These are phyloP conservation scores for Teratosphaeria destructans DNA, from an alignment of 2,329 filamentous ascomycete species.

Conservation along the genomic window DNA sequence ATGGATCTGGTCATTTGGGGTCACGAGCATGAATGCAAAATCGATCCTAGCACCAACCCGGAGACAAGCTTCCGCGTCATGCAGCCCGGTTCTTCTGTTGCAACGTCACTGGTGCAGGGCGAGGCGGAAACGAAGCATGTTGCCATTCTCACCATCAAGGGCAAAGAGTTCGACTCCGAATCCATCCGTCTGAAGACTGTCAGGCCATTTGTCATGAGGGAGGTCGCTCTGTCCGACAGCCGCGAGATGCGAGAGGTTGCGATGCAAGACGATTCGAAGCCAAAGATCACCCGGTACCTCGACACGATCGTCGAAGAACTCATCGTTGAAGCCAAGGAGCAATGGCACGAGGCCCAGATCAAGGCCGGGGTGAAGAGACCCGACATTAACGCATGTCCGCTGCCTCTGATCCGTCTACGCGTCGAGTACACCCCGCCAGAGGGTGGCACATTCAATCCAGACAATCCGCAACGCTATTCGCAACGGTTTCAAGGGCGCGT, in stretches of 20 bases:
- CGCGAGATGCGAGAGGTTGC: constrained; percentile 67
- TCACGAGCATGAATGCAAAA: constrained; percentile 92
- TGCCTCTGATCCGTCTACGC: constrained; percentile 78
- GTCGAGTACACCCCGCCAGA: constrained; percentile 84
- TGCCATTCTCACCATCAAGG: constrained; percentile 72
- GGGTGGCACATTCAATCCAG: constrained; percentile 75
- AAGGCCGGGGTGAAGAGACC: constrained; percentile 43
- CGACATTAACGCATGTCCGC: constrained; percentile 34
- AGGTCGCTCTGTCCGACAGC: constrained; percentile 68
- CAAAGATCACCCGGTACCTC: constrained; percentile 66
- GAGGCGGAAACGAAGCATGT: constrained; percentile 90
- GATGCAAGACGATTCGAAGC: constrained; percentile 59
- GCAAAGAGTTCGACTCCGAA: constrained; percentile 64
- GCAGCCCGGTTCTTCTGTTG: constrained; percentile 92
- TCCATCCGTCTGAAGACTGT: constrained; percentile 79
- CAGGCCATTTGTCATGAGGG: constrained; percentile 77
- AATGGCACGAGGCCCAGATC: constrained; percentile 55
- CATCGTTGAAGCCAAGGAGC: constrained; percentile 70
- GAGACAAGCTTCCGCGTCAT: constrained; percentile 92
- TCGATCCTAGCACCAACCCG: constrained; percentile 71
- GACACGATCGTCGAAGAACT: constrained; percentile 72
- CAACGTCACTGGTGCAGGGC: constrained; percentile 80
- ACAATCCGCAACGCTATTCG: constrained; percentile 93
- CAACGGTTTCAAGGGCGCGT: constrained; percentile 85
- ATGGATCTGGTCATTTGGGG: constrained; percentile 91